Evolutionary conservation across 495 filamentous ascomycete species (phyloP).

Genomic region (Penicillium canescens): DNA sequence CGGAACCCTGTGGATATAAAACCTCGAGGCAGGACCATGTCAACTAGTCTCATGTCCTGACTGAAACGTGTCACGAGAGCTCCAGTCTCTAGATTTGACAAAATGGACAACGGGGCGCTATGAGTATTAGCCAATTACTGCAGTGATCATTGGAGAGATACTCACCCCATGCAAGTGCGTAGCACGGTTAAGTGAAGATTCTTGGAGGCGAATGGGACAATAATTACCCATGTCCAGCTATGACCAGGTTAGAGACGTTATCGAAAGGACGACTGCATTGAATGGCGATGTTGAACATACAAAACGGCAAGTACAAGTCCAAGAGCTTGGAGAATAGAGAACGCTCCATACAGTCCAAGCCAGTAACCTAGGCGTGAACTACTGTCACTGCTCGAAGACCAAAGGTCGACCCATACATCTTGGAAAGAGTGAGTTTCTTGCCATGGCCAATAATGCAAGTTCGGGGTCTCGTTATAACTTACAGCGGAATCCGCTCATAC

Average conservation of each 20-base stretch:
- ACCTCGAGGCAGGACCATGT: slow-evolving; percentile 29
- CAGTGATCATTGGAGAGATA: background rate
- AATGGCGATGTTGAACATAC: background rate
- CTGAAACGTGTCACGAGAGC: slow-evolving; percentile 45
- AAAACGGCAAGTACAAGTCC: slow-evolving; percentile 3
- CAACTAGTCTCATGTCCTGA: slow-evolving; percentile 48
- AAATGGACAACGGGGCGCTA: slow-evolving; percentile 33
- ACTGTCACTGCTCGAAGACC: slow-evolving; percentile 18
- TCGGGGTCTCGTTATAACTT: background rate
- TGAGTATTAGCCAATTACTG: slow-evolving; percentile 3
- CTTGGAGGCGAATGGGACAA: slow-evolving; percentile 22
- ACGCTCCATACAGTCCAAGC: slow-evolving; percentile 25
- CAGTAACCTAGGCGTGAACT: slow-evolving; percentile 18
- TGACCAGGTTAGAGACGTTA: background rate
- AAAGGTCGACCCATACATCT: slow-evolving; percentile 21
- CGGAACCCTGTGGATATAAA: slow-evolving; percentile 17
- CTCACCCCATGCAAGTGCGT: slow-evolving; percentile 17
- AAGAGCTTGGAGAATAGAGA: slow-evolving; percentile 14
- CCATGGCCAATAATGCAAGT: background rate
- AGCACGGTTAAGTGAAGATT: slow-evolving; percentile 16
- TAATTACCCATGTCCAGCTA: slow-evolving; percentile 25
- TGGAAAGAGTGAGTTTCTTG: background rate
- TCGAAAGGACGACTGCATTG: background rate
- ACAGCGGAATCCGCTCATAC: slow-evolving; percentile 13
- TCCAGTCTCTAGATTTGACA: slow-evolving; percentile 41